A percentile compares a stretch with the other conserved stretches of the same genome.
phyloP scores from a whole-genome alignment of 768 basidiomycete species.

The Cubamyces sp. region DNA sequence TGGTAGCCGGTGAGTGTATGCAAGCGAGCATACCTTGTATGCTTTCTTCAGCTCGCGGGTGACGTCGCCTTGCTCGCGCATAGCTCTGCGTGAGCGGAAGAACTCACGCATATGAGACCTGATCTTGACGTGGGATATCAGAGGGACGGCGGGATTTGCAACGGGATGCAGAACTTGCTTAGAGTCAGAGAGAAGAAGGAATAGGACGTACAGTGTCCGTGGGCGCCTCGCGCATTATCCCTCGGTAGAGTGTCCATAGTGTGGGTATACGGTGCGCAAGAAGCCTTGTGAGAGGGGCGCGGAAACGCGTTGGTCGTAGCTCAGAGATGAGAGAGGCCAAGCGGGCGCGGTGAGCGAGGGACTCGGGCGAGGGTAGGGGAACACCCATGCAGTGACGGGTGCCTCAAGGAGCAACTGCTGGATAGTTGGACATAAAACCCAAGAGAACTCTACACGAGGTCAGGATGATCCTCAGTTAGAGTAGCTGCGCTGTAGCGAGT shows the following conservation, averaged over 20 bases:
- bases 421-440: too few species aligned
- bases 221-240: slow-evolving; percentile 60
- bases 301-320: slow-evolving; percentile 61
- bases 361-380: slow-evolving; percentile 15
- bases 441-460: too few species aligned
- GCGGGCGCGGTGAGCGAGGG: slow-evolving; percentile 51
- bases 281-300: slow-evolving; percentile 69
- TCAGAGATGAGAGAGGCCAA: slow-evolving; percentile 58
- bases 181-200: not conserved
- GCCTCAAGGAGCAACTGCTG: too few species aligned
- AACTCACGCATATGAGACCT: slow-evolving; percentile 56
- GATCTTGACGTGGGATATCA: slow-evolving; percentile 45
- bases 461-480: too few species aligned
- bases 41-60: slow-evolving; percentile 50
- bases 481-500: too few species aligned
- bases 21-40: slow-evolving; percentile 52
- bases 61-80: slow-evolving; percentile 58
- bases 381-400: slow-evolving; percentile 8
- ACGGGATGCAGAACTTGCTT: not conserved
- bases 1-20: not conserved
- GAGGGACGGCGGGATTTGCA: too few species aligned
- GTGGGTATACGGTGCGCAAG: slow-evolving; percentile 78
- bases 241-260: slow-evolving; percentile 75
- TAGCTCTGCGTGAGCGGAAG: slow-evolving; percentile 54
- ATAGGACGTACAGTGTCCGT: slow-evolving; percentile 52